Conservation (phyloP, 73 alveolate species). For the Paramecium primaurelia region DNA sequence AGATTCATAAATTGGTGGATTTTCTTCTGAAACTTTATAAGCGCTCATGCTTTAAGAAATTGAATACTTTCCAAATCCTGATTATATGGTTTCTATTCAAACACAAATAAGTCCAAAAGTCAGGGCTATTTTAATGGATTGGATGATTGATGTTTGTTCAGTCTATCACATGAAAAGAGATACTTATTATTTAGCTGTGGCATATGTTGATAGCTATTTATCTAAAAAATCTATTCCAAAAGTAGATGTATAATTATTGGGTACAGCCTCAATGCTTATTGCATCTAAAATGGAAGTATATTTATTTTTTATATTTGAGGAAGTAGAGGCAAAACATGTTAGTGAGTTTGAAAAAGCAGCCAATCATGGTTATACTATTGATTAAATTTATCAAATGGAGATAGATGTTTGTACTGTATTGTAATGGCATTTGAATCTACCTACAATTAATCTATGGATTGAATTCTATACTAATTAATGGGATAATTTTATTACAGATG, state of each 20-base stretch:
- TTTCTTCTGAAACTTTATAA: constrained; percentile 1
- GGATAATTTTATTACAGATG: constrained; percentile 39
- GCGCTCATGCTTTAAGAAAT: neutral
- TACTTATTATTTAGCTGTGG: constrained; percentile 85
- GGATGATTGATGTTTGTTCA: constrained; percentile 96
- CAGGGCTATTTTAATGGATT: constrained; percentile 89
- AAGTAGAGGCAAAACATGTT: constrained; percentile 69
- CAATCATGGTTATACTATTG: constrained; percentile 67
- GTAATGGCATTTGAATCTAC: constrained; percentile 21
- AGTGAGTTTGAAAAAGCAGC: constrained; percentile 71
- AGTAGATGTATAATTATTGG: constrained; percentile 78
- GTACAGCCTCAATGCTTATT: constrained; percentile 83
- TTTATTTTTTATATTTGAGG: neutral
- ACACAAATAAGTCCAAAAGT: constrained; percentile 71
- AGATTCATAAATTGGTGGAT: neutral
- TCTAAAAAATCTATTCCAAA: constrained; percentile 57
- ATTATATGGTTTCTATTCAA: constrained; percentile 45
- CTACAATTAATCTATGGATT: constrained; percentile 50
- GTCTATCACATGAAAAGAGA: constrained; percentile 85
- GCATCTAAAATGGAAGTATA: constrained; percentile 86
- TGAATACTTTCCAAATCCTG: constrained; percentile 48
- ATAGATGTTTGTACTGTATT: neutral
- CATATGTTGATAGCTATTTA: constrained; percentile 82
- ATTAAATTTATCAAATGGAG: constrained; percentile 58
- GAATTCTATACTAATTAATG: constrained; percentile 41